These are phyloP conservation scores for Dichotomocladium elegans DNA, from an alignment of 371 early-diverging fungal species.

Conservation along the genomic window DNA sequence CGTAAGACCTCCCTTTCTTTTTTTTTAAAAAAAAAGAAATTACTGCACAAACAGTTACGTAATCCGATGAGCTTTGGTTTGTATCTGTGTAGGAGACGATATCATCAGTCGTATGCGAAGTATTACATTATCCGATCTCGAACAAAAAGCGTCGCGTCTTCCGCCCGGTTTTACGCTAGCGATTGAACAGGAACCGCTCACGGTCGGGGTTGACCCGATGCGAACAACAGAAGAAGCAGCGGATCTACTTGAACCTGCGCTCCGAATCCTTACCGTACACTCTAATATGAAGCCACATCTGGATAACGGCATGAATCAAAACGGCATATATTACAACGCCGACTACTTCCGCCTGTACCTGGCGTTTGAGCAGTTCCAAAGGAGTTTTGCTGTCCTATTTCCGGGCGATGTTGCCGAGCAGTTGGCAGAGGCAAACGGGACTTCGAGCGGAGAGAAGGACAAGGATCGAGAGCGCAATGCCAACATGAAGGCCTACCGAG, in stretches of 20 bases:
- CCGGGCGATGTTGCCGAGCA: slow-evolving; percentile 34
- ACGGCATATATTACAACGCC: slow-evolving; percentile 46
- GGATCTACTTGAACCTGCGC: slow-evolving; percentile 24
- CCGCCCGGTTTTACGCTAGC: slow-evolving; percentile 22
- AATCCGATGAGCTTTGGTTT: background rate
- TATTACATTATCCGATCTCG: slow-evolving; percentile 33
- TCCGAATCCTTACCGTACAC: slow-evolving; percentile 27
- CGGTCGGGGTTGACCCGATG: slow-evolving; percentile 3
- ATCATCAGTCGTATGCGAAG: slow-evolving; percentile 39
- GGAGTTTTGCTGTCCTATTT: slow-evolving; percentile 26
- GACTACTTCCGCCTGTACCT: slow-evolving; percentile 43
- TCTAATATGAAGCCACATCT: slow-evolving; percentile 47
- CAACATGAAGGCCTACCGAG: slow-evolving; percentile 48
- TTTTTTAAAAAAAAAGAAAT: slow-evolving; percentile 1
- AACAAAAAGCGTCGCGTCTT: slow-evolving; percentile 33
- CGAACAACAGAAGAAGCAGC: slow-evolving; percentile 26
- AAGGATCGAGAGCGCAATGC: slow-evolving; percentile 32
- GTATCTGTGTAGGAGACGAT: slow-evolving; percentile 32
- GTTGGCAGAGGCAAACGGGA: slow-evolving; percentile 1
- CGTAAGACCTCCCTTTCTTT: slow-evolving; percentile 21
- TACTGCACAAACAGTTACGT: background rate
- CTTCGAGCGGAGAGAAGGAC: slow-evolving; percentile 14
- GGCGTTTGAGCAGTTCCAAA: slow-evolving; percentile 45
- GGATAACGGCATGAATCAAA: slow-evolving; percentile 50
- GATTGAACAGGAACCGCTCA: slow-evolving; percentile 24